phyloP scores from a whole-genome alignment of 305 asterid species.

The Fraxinus nigra region DNA sequence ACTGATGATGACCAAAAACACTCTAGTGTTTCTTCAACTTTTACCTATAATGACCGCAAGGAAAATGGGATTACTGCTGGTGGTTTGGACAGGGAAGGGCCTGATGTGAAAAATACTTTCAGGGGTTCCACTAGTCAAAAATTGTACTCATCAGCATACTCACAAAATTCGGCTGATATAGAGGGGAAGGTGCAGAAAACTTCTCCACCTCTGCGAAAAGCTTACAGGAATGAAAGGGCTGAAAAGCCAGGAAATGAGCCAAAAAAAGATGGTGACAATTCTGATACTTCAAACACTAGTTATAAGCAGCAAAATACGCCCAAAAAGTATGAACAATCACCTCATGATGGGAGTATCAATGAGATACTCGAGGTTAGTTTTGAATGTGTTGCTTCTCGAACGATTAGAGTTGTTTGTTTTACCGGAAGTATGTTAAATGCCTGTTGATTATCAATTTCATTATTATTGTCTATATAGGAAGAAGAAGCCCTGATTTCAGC shows the following conservation, averaged over 20 bases:
- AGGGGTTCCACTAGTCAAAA: conserved; percentile 56
- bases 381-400: not conserved
- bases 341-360: conserved; percentile 63
- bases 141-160: conserved; percentile 34
- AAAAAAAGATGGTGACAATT: conserved; percentile 46
- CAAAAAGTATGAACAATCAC: conserved; percentile 39
- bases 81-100: conserved; percentile 42
- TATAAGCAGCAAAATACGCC: conserved; percentile 39
- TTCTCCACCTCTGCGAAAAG: conserved; percentile 77
- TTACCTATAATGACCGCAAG: conserved; percentile 44
- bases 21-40: conserved; percentile 46
- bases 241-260: conserved; percentile 55
- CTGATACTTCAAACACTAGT: conserved; percentile 41
- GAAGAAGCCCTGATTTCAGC: conserved; percentile 96
- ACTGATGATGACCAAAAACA: conserved; percentile 51
- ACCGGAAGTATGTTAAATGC: not conserved
- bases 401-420: not conserved
- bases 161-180: conserved; percentile 50
- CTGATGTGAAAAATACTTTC: conserved; percentile 39
- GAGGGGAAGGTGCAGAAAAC: conserved; percentile 85
- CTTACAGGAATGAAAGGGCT: conserved; percentile 57
- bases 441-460: not conserved
- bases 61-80: conserved; percentile 46
- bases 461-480: conserved; percentile 48
- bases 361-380: conserved; percentile 82